These are phyloP conservation scores for Quercus cerris DNA, from an alignment of 306 rosid species.

Conservation along the genomic window DNA sequence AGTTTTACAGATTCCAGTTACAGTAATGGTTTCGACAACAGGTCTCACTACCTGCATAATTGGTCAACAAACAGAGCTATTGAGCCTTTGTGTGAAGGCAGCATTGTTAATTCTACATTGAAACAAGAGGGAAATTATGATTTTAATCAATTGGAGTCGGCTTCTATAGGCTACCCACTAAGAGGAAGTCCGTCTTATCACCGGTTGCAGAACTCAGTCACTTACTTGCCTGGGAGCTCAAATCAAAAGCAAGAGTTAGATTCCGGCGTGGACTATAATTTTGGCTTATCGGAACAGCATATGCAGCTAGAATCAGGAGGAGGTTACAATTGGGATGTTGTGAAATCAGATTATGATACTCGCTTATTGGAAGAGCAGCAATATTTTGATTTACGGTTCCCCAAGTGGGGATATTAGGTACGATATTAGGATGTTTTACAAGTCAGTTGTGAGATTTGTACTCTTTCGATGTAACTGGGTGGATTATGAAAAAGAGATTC, in stretches of 20 bases:
- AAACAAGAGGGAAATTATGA: slow-evolving; percentile 22
- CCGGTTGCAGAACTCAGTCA: slow-evolving; percentile 1
- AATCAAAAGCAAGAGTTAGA: slow-evolving; percentile 31
- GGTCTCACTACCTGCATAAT: not conserved
- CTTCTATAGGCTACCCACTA: not conserved
- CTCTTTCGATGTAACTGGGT: not conserved
- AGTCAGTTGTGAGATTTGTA: not conserved
- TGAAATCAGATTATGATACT: too few species aligned
- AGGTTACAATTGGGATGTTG: not conserved
- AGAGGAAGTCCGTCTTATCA: not conserved
- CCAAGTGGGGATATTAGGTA: not conserved
- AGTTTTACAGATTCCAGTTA: not conserved
- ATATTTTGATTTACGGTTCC: slow-evolving; percentile 47
- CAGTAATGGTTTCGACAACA: not conserved
- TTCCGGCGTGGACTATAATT: slow-evolving; percentile 43
- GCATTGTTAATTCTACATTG: slow-evolving; percentile 6
- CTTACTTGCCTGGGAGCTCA: slow-evolving; percentile 24
- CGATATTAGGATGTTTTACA: not conserved
- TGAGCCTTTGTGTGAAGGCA: slow-evolving; percentile 19
- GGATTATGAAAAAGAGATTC: not conserved
- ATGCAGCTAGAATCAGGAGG: not conserved
- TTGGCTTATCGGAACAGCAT: slow-evolving; percentile 54
- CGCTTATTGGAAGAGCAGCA: slow-evolving; percentile 44
- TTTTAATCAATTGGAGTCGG: not conserved
- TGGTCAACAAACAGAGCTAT: slow-evolving; percentile 7